Base-by-base conservation (phyloP, 495 filamentous ascomycete species). In the Aspergillus coremiiformis region DNA sequence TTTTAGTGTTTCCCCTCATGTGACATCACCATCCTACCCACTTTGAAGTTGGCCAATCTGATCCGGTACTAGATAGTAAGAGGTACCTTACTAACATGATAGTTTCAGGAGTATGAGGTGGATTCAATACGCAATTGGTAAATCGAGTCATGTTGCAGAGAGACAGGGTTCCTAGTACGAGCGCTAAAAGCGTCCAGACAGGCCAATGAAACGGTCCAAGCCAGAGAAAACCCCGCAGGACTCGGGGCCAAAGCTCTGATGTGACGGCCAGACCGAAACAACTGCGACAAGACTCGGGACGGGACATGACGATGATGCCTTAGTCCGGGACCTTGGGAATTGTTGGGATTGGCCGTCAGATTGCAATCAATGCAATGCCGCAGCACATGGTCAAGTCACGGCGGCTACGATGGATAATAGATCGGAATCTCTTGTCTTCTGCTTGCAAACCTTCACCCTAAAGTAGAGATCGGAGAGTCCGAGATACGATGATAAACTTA, bases 131-230 rank as follows among this genome's bases (percentile, higher is more conserved):
- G 17, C 33, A 30, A 7, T 9, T 30, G 27, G 27, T 11, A 37
- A 12, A 17, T 7, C 14, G n/a, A 41, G 37, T 57, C 55, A 57
- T 51, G 58, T 60, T 56, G 58, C 58, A 60, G 52, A 35, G 33
- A 27, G 44, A 47, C 43, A 39, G 30, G 47, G 22, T n/a, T n/a
- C n/a, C n/a, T 42, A 47, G 35, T 17, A 48, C 35, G 39, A 48
- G 49, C 58, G 44, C 58, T 57, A 57, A 42, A 19, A 3, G 14
- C 41, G 49, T 22, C 30, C 43, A 22, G 39, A 35, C 19, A 32
- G 44, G 24, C 58, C 55, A 57, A 61, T 61, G 26, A 57, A n/a
- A 33, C 33, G 8, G 5, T 22, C 5, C 35, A 47, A 30, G 24
- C 43, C 37, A 23, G 19, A 21, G 21, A 7, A 17, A 52, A 57